Base-by-base conservation (phyloP, 2,329 filamentous ascomycete species). In the Emergomyces orientalis region DNA sequence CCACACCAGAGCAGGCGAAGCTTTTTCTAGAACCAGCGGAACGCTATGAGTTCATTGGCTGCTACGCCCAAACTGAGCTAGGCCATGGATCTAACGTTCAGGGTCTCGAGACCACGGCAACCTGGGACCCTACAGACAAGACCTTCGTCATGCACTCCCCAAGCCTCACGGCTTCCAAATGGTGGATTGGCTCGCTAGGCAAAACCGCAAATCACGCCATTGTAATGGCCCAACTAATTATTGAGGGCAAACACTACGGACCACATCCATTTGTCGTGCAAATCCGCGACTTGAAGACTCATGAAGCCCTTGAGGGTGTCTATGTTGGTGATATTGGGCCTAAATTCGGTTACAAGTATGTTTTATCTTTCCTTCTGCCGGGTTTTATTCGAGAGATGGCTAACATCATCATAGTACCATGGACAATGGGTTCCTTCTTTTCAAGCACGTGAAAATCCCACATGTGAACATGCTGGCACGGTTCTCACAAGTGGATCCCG, bases 171-270 rank as follows among this genome's bases (percentile, higher is more conserved):
- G 84, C 88, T 0, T 88, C 87, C 41, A 93, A 93, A 72, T 93
- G 88, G 88, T 92, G 89, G 89, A 91, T 91, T 68, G 89, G 89
- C 1, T 89, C 88, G 13, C 80, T 92, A 3, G 89, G 89, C 60
- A 82, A 87, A 68, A 87, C 86, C 2, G 89, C 89, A 54, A 92
- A 90, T 72, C 82, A 90, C 70, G 89, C 89, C 1, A 85, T 90
- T 1, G 88, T 92, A 3, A 90, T 92, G 81, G 89, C 89, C 0
- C 88, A 91, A 75, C 80, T 92, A 34, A 82, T 86, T 65, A 82
- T 91, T 65, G 77, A 79, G 64, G 88, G 87, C 67, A 89, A 88
- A 75, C 77, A 80, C 22, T 86, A 86, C 67, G 89, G 89, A 0
- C 88, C 89, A 45, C 88, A 92, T 70, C 88, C 89, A 0, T 92